These are phyloP conservation scores for Parsonsia alboflavescens DNA, from an alignment of 257 asterid genomes.

Conservation along the genomic window DNA sequence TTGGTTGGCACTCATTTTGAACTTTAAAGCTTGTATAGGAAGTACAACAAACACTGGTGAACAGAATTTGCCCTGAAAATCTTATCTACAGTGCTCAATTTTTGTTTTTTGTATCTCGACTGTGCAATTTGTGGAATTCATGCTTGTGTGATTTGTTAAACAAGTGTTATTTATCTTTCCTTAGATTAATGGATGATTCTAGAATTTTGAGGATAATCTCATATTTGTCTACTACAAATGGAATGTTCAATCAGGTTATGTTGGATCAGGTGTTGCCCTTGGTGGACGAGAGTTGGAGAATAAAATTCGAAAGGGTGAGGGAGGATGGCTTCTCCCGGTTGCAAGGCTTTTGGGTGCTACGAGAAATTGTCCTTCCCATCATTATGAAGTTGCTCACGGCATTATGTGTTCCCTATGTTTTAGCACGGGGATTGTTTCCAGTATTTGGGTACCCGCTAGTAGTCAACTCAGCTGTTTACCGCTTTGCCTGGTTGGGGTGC, in stretches of 20 bases:
- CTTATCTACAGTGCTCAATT: background rate
- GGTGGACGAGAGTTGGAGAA: conserved; percentile 89
- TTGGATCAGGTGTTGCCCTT: conserved; percentile 93
- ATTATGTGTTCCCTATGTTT: conserved; percentile 81
- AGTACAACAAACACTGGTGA: background rate
- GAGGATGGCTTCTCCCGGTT: conserved; percentile 95
- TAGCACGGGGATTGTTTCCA: conserved; percentile 85
- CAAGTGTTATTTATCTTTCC: background rate
- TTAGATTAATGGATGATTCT: background rate
- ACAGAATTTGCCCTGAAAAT: background rate
- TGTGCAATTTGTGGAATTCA: background rate
- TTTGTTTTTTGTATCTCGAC: background rate
- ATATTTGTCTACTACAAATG: background rate
- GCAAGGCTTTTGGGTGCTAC: conserved; percentile 83
- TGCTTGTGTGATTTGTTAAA: background rate
- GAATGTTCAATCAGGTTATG: conserved; percentile 57
- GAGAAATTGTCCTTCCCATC: conserved; percentile 82
- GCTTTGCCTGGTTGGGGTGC: conserved; percentile 96
- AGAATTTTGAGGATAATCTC: background rate
- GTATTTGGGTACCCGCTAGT: conserved; percentile 80
- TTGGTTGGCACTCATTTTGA: background rate
- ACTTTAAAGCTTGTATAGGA: background rate
- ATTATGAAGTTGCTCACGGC: conserved; percentile 93
- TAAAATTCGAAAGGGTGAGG: conserved; percentile 88
- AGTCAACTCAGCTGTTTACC: conserved; percentile 87